Base-by-base conservation (phyloP, 1,284 basidiomycete genomes). In the Chalciporus sp. region DNA sequence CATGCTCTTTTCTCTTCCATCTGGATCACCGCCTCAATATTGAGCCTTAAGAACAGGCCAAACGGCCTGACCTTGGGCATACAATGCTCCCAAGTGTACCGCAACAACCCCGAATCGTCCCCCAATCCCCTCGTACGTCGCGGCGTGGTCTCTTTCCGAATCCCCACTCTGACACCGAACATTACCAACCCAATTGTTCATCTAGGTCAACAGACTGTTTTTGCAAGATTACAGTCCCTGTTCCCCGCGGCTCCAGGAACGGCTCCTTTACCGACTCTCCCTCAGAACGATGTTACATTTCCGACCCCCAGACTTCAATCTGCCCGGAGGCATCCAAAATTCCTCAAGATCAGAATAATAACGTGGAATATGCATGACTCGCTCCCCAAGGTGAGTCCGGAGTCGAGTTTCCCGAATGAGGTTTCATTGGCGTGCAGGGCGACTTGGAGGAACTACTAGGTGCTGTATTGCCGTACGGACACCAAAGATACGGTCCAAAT, bases 351-450 rank as follows among this genome's bases (percentile, higher is more conserved):
- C 12, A 69, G 78, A 27, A 76, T 83, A 49, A 48, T 83, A 28
- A 78, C 80, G 31, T 83, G 89, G 89, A 91, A 90, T 63, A 91
- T 90, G 88, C 85, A 90, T 60, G 85, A 90, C 61, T 84, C 84
- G 1, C 64, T 90, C 6, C 88, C 88, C 29, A 90, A 88, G 79
- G 86, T 84, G 35, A n/a, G 62, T 64, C 3, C 45, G 17, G 28
- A 28, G 37, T 42, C 57, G 26, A 42, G 4, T 1, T 26, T 23
- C 27, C 17, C 8, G n/a, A 33, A 43, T 23, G 9, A 5, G 28
- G 48, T 47, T 56, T 60, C 43, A 58, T 53, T 14, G 42, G 28
- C 42, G 17, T 11, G 40, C 52, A 92, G 85, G 92, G 91, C 10
- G 85, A 94, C 65, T 72, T 94, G 42, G 80, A 83, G 60, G 86